Evolutionary conservation across 495 filamentous ascomycete species (phyloP), one percentile per base, ranked within the genome.

Genomic region (Lophium mytilinum): DNA sequence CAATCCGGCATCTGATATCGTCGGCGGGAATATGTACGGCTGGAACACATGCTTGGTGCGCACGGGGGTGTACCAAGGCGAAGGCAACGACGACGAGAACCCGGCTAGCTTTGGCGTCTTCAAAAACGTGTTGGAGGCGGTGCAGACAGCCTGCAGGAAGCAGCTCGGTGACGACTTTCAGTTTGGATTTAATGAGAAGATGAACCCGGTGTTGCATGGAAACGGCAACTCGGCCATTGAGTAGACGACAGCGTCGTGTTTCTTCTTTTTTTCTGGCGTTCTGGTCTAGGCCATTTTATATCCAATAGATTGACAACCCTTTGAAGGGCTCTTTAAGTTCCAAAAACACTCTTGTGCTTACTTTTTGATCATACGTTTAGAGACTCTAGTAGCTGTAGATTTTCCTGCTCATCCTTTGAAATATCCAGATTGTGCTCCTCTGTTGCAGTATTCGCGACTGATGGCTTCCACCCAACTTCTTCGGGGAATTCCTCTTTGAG

Each of bases 1-100:
- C 72, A 89, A 89, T 73, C 86, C 85, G 15, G 83, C 83, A 34
- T 87, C 83, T 34, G 85, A 89, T 67, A 89, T 90, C 67, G 76
- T 87, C 61, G 85, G 86, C 58, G 85, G 86, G 53, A 89, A 89
- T 74, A 84, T 85, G 77, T 87, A 90, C 72, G 83, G 84, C 53
- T 89, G 86, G 86, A 89, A 89, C 72, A 89, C 82, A 67, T 75
- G 86, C 73, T 67, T 89, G 46, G 81, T 83, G 50, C 77, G 80
- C 62, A 82, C 81, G 6, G 81, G 81, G 68, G 80, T 83, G 33
- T 81, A 75, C 71, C 78, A 80, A 65, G 78, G 78, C 57, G 72
- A 67, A 39, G 68, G 67, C 30, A 70, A 69, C 56, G 68, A 70
- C 39, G 59, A 66, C 21, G 45, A 69, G 15, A 70, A 69, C 50